Evolutionary conservation across 2,329 filamentous ascomycete species (phyloP).

Genomic region (Phoma sp.): DNA sequence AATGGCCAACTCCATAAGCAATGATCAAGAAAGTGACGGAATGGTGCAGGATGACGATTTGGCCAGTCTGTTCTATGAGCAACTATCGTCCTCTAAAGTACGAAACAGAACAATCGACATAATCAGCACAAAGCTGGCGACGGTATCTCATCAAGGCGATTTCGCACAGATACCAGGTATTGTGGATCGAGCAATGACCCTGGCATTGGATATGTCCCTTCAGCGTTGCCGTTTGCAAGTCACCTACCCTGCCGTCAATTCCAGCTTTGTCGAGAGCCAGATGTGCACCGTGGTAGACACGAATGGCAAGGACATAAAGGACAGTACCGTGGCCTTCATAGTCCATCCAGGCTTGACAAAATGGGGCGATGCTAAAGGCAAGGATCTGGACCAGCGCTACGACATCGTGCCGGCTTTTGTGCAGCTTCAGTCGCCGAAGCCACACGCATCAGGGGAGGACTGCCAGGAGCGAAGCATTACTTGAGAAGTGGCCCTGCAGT

Average conservation of each 20-base stretch:
- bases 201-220: conserved; percentile 22
- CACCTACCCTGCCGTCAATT: conserved; percentile 21
- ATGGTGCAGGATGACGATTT: too few species aligned
- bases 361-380: conserved; percentile 33
- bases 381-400: conserved; percentile 22
- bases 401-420: conserved; percentile 21
- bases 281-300: conserved; percentile 11
- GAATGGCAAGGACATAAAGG: conserved; percentile 16
- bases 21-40: too few species aligned
- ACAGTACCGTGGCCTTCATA: conserved; percentile 21
- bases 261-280: not conserved
- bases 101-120: too few species aligned
- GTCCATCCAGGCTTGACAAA: conserved; percentile 30
- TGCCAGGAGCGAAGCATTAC: not conserved
- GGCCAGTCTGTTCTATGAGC: too few species aligned
- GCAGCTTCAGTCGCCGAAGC: conserved; percentile 1
- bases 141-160: not conserved
- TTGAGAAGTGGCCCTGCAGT: too few species aligned
- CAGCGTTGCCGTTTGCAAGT: conserved; percentile 28
- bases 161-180: not conserved
- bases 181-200: conserved; percentile 20
- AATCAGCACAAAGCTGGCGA: not conserved
- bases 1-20: too few species aligned
- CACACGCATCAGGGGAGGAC: not conserved
- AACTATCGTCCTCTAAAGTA: too few species aligned